Evolutionary conservation across 306 rosid species (phyloP), one percentile per base, ranked within the genome.

Genomic region (Begonia loranthoides): DNA sequence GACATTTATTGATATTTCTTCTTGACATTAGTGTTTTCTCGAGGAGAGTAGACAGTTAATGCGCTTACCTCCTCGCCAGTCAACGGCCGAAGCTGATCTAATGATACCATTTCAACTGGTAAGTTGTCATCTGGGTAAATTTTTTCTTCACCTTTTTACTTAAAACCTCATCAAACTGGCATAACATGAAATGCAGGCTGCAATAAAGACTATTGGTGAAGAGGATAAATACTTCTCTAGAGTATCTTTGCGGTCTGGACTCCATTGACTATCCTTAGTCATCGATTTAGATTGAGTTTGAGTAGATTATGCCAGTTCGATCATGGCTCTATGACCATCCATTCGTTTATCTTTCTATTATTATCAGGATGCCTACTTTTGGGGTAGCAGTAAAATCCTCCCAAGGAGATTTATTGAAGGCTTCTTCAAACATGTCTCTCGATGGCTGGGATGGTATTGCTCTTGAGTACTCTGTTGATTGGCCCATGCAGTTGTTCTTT

Each of bases 21-120:
- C 22, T 28, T 5, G 36, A 13, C 67, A 38, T 49, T 58, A 87
- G 96, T 86, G 92, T 72, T 92, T 92, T 74, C 99, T 92, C 46
- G 99, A 92, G 76, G 99, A 92, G 67, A 86, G 96, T 64, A 82
- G 94, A 40, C 86, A 78, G 54, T 69, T 92, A 68, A 86, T 92
- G 99, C 82, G 84, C 15, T 69, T 92, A 70, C 99, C 99, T 56
- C 94, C 99, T 47, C 96, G 93, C 49, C 94, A 86, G 50, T 83
- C 99, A 62, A 92, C 96, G 56, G 93, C 94, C 47, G 99, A 92
- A 82, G 99, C 96, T 57, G 99, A 92, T 76, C 94, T 92, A 54
- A 76, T 79, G 88, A 76, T 86, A 61, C 96, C 96, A 49, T 92
- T 92, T 75, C 93, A 92, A 74, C 82, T 92, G 81, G 99, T 92